These are phyloP conservation scores for Alectoria sarmentosa DNA, from an alignment of 495 filamentous ascomycete genomes.

Conservation along the genomic window DNA sequence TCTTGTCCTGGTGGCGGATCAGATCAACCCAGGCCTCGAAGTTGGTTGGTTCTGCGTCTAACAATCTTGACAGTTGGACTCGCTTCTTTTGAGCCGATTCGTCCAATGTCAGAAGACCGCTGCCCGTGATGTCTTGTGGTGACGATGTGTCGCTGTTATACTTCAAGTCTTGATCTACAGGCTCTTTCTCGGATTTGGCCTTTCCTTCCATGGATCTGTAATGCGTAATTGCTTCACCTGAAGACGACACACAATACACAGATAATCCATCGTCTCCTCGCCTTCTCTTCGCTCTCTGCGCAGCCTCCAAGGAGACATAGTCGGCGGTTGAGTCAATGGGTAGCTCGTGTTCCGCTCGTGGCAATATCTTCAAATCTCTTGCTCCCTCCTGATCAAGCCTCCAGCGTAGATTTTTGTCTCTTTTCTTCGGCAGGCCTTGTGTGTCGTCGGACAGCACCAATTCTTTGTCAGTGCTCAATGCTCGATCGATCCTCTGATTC, in stretches of 20 bases:
- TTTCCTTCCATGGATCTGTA: slow-evolving; percentile 69
- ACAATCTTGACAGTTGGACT: slow-evolving; percentile 48
- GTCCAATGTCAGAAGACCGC: neutral
- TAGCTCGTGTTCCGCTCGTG: slow-evolving; percentile 24
- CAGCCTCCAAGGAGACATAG: slow-evolving; percentile 38
- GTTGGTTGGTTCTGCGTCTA: slow-evolving; percentile 58
- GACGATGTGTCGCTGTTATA: slow-evolving; percentile 27
- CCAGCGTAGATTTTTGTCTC: slow-evolving; percentile 34
- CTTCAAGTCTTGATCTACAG: slow-evolving; percentile 28
- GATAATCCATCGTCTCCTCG: slow-evolving; percentile 9
- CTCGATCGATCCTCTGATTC: slow-evolving; percentile 47
- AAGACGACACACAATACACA: slow-evolving; percentile 26
- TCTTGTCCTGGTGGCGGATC: slow-evolving; percentile 63
- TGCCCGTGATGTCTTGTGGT: neutral
- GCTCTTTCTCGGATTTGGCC: slow-evolving; percentile 45
- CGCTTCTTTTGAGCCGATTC: slow-evolving; percentile 16
- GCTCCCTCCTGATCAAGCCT: slow-evolving; percentile 30
- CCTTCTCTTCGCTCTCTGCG: slow-evolving; percentile 28
- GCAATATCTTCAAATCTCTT: slow-evolving; percentile 35
- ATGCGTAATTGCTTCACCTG: slow-evolving; percentile 45
- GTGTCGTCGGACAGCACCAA: slow-evolving; percentile 37
- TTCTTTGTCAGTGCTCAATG: slow-evolving; percentile 38
- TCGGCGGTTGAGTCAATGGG: slow-evolving; percentile 32
- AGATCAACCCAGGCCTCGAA: slow-evolving; percentile 67
- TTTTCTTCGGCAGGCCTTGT: slow-evolving; percentile 25